Conservation (phyloP, 202 grass and related monocot species). For the Schoenoplectus triqueter region DNA sequence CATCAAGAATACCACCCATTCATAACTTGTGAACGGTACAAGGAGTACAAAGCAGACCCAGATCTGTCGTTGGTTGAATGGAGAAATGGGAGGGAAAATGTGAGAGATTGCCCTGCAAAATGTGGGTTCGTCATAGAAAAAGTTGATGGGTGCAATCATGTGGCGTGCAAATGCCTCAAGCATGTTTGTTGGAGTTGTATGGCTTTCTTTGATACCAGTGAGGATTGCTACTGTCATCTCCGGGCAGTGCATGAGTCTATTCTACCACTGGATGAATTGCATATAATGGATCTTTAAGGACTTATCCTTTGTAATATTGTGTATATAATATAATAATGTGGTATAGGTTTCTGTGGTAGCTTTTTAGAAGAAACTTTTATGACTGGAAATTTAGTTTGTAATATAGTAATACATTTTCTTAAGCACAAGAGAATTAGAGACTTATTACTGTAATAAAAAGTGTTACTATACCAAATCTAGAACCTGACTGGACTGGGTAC, state of each 20-base stretch:
- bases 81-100: slow-evolving; percentile 72
- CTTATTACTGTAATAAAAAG: background rate
- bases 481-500: background rate
- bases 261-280: background rate
- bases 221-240: slow-evolving; percentile 76
- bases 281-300: slow-evolving; percentile 17
- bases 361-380: background rate
- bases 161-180: slow-evolving; percentile 73
- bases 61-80: slow-evolving; percentile 63
- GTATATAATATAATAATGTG: slow-evolving; percentile 30
- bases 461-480: background rate
- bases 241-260: slow-evolving; percentile 52
- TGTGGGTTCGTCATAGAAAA: slow-evolving; percentile 89
- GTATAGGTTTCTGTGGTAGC: slow-evolving; percentile 13
- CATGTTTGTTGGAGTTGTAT: slow-evolving; percentile 93
- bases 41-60: slow-evolving; percentile 83
- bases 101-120: slow-evolving; percentile 64
- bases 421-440: background rate
- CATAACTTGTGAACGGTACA: slow-evolving; percentile 78
- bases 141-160: slow-evolving; percentile 82
- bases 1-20: slow-evolving; percentile 79
- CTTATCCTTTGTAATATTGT: background rate
- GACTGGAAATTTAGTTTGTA: slow-evolving; percentile 7
- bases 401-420: background rate
- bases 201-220: slow-evolving; percentile 63